These are phyloP conservation scores for Fusarium graminum DNA, from an alignment of 2,329 filamentous ascomycete genomes.

Conservation along the genomic window DNA sequence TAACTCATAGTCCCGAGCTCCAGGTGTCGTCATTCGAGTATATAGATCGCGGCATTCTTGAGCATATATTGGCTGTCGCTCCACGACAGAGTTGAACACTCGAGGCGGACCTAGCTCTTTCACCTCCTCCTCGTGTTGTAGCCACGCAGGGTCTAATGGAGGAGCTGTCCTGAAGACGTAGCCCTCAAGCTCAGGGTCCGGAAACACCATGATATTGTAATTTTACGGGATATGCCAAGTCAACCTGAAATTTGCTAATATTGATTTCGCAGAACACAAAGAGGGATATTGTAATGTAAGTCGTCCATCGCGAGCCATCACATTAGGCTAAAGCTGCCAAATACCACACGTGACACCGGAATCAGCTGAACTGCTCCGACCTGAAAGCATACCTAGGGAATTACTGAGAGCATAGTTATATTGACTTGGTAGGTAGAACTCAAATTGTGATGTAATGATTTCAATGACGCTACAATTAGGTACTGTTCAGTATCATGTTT, in stretches of 20 bases:
- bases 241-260: background rate
- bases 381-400: background rate
- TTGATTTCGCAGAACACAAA: background rate
- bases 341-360: slow-evolving; percentile 20
- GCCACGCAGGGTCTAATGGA: slow-evolving; percentile 57
- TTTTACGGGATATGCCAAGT: too few species aligned
- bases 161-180: slow-evolving; percentile 54
- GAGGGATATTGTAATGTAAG: slow-evolving; percentile 1
- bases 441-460: too few species aligned
- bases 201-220: slow-evolving; percentile 28
- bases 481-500: too few species aligned
- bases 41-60: slow-evolving; percentile 57
- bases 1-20: slow-evolving; percentile 55
- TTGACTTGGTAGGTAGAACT: background rate
- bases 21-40: slow-evolving; percentile 53
- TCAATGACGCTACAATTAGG: too few species aligned
- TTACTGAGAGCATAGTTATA: background rate
- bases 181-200: slow-evolving; percentile 35
- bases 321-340: slow-evolving; percentile 29
- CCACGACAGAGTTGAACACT: slow-evolving; percentile 44
- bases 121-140: slow-evolving; percentile 54
- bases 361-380: background rate
- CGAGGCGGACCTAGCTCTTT: slow-evolving; percentile 36
- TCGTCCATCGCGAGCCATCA: background rate
- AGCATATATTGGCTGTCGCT: slow-evolving; percentile 58